phyloP scores from a whole-genome alignment of 2,329 filamentous ascomycete species.

The Penicillium sp. region DNA sequence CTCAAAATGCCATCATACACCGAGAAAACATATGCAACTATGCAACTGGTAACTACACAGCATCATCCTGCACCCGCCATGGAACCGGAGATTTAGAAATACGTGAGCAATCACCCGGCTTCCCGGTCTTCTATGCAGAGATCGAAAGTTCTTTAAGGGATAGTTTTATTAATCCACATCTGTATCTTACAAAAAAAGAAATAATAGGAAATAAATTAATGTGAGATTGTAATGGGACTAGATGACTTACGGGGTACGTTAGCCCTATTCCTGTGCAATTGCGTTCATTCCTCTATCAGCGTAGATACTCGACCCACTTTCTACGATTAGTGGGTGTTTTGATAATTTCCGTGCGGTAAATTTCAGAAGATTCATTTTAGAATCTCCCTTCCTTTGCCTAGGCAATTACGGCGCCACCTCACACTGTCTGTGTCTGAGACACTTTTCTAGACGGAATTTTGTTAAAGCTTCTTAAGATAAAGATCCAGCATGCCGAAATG shows the following conservation, averaged over 20 bases:
- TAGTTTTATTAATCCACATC: background rate
- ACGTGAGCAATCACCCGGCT: background rate
- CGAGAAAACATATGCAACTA: too few relatives aligned
- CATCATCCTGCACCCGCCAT: background rate
- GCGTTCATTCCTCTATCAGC: constrained; percentile 4
- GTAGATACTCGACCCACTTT: background rate
- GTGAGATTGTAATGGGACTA: constrained; percentile 12
- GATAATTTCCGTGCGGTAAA: constrained; percentile 11
- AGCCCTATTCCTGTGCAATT: constrained; percentile 30
- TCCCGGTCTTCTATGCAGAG: constrained; percentile 8
- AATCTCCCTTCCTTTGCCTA: background rate
- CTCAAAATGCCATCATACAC: background rate
- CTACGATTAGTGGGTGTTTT: background rate
- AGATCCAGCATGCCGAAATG: constrained; percentile 5
- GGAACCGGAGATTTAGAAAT: background rate
- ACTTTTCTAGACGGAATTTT: background rate
- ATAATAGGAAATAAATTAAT: background rate
- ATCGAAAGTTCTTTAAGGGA: constrained; percentile 9
- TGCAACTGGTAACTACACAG: too few relatives aligned
- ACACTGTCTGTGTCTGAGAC: background rate
- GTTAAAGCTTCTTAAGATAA: background rate
- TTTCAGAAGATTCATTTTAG: background rate
- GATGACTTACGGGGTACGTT: constrained; percentile 24
- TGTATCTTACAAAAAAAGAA: background rate
- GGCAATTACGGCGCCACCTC: background rate